A percentile compares a stretch with the other conserved stretches of the same genome.
Evolutionary conservation across 1,284 basidiomycete species (phyloP).

Genomic region (Cutaneotrichosporon mucoides): DNA sequence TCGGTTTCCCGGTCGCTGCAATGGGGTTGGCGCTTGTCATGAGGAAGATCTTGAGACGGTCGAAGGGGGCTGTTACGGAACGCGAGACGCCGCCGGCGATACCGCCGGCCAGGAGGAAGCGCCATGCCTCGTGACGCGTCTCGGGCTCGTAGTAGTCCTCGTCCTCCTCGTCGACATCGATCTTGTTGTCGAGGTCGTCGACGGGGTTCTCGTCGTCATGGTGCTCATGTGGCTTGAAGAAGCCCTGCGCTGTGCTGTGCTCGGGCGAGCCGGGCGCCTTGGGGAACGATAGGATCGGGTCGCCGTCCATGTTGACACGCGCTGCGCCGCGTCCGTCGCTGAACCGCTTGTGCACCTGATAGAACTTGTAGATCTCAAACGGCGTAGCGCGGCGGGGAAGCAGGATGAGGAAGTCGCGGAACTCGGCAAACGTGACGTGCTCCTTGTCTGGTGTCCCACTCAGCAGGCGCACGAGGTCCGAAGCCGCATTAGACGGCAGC

Average conservation of each 20-base stretch:
- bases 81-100: slow-evolving; percentile 92
- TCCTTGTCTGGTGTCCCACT: slow-evolving; percentile 50
- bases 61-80: slow-evolving; percentile 95
- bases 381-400: slow-evolving; percentile 75
- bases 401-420: slow-evolving; percentile 82
- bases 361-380: slow-evolving; percentile 73
- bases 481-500: slow-evolving; percentile 61
- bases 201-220: slow-evolving; percentile 34
- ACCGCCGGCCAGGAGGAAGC: slow-evolving; percentile 89
- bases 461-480: slow-evolving; percentile 73
- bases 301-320: slow-evolving; percentile 82
- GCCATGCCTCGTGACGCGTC: slow-evolving; percentile 69
- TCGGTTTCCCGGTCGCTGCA: slow-evolving; percentile 45
- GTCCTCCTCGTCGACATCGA: slow-evolving; percentile 56
- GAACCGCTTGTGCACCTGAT: slow-evolving; percentile 67
- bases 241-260: slow-evolving; percentile 25
- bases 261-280: slow-evolving; percentile 28
- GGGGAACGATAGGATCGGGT: slow-evolving; percentile 47
- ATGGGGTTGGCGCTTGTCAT: slow-evolving; percentile 63
- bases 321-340: slow-evolving; percentile 71
- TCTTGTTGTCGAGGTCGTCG: slow-evolving; percentile 50
- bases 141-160: slow-evolving; percentile 63
- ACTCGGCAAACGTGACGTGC: slow-evolving; percentile 72
- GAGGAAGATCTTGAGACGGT: slow-evolving; percentile 93
- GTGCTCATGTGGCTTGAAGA: slow-evolving; percentile 16